phyloP scores from a whole-genome alignment of 306 rosid species.

The apple (Malus domestica) region ASM211411v1 NC_041795.1:29143001-29143500 shows the following conservation, averaged over 20 bases:
- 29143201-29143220: neutral
- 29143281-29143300: slow-evolving; percentile 4
- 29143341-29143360: slow-evolving; percentile 49
- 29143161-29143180: neutral
- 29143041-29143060: too few relatives aligned
- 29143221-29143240: neutral
- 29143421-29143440: slow-evolving; percentile 37
- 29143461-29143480: neutral
- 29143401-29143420: slow-evolving; percentile 58
- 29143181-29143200: neutral
- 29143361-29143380: slow-evolving; percentile 52
- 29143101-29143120: too few relatives aligned
- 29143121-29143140: too few relatives aligned
- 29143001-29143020: too few relatives aligned
- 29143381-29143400: slow-evolving; percentile 44
- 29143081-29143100: too few relatives aligned
- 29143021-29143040: too few relatives aligned
- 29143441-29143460: slow-evolving; percentile 3
- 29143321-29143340: slow-evolving; percentile 71
- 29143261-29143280: slow-evolving; percentile 5
- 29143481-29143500: neutral
- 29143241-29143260: neutral
- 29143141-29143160: slow-evolving; percentile 4
- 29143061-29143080: too few relatives aligned
- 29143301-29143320: slow-evolving; percentile 16